phyloP scores from a whole-genome alignment of 495 filamentous ascomycete species.

The Pseudotulostoma volvatum region DNA sequence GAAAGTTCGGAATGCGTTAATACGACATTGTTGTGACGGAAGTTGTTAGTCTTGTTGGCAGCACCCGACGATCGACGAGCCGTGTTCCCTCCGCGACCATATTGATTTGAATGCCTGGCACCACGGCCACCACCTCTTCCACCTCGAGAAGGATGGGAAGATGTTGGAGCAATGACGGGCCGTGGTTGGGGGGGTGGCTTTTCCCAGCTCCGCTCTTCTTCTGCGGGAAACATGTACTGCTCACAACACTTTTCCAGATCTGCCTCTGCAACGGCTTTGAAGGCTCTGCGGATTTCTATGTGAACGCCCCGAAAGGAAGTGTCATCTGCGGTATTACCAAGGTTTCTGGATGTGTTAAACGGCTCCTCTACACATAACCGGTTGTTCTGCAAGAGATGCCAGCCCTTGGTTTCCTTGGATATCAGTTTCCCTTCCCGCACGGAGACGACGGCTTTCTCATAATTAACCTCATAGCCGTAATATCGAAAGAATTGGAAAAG shows the following conservation, averaged over 20 bases:
- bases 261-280: constrained; percentile 56
- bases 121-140: constrained; percentile 41
- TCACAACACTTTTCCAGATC: constrained; percentile 69
- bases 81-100: constrained; percentile 21
- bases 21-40: constrained; percentile 17
- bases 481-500: constrained; percentile 89
- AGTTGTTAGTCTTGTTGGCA: constrained; percentile 20
- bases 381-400: constrained; percentile 63
- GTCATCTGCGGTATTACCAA: constrained; percentile 93
- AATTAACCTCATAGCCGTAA: constrained; percentile 87
- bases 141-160: constrained; percentile 27
- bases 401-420: constrained; percentile 74
- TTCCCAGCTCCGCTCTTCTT: constrained; percentile 64
- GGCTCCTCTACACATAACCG: constrained; percentile 90
- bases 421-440: constrained; percentile 70
- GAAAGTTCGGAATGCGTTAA: constrained; percentile 1
- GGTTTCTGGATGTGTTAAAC: constrained; percentile 83
- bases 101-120: constrained; percentile 35
- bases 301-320: constrained; percentile 84
- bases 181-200: constrained; percentile 48
- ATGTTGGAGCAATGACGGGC: constrained; percentile 40
- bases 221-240: constrained; percentile 67
- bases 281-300: constrained; percentile 74
- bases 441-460: constrained; percentile 68
- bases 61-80: constrained; percentile 40